Evolutionary conservation across 495 filamentous ascomycete genomes (phyloP).

Genomic region (Melanomma pulvis-pyrius): DNA sequence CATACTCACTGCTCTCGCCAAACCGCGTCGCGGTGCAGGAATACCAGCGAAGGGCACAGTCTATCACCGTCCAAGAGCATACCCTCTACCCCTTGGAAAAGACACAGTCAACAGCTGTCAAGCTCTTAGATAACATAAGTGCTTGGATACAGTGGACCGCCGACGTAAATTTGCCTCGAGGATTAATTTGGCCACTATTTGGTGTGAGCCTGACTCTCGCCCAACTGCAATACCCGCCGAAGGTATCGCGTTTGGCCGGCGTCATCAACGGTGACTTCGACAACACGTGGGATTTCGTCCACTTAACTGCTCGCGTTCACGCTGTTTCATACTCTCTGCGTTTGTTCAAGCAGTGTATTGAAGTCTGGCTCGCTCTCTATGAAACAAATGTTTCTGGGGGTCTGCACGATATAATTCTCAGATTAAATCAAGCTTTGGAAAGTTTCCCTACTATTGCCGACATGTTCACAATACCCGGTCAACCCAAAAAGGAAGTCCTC

Average conservation of each 20-base stretch:
- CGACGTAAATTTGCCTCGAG: background rate
- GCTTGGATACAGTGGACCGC: constrained; percentile 8
- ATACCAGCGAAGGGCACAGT: constrained; percentile 16
- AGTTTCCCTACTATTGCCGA: constrained; percentile 15
- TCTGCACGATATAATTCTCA: background rate
- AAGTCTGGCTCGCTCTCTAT: constrained; percentile 23
- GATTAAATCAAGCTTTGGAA: constrained; percentile 1
- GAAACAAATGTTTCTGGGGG: background rate
- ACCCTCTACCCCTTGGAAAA: background rate
- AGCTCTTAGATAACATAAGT: background rate
- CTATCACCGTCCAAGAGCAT: constrained; percentile 3
- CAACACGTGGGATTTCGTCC: constrained; percentile 27
- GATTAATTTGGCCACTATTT: constrained; percentile 2
- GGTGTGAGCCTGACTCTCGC: background rate
- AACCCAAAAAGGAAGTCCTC: background rate
- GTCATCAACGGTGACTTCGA: constrained; percentile 14
- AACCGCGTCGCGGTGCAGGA: constrained; percentile 8
- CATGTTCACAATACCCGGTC: constrained; percentile 10
- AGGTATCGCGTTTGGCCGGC: background rate
- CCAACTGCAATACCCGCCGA: background rate
- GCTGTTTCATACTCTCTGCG: constrained; percentile 34
- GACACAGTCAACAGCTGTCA: background rate
- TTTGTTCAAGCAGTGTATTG: constrained; percentile 24
- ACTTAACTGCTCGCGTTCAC: constrained; percentile 28
- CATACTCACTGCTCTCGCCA: constrained; percentile 27